Conservation (phyloP, 768 basidiomycete genomes). For the Botryobasidium botryosum region DNA sequence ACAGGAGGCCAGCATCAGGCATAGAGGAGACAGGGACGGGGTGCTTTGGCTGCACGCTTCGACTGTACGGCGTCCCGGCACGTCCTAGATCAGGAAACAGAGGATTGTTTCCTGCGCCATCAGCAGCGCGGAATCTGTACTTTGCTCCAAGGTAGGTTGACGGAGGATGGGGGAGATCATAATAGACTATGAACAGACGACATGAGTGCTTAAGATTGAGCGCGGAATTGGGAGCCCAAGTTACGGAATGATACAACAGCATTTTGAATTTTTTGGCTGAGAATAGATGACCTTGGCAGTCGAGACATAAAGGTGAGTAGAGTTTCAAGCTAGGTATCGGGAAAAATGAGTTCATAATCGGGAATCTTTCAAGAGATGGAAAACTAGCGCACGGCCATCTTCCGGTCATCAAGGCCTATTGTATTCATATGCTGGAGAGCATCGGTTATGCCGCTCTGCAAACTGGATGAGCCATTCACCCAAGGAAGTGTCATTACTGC, state of each 20-base stretch:
- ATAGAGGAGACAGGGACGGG: constrained; percentile 26
- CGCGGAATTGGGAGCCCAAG: too few relatives aligned
- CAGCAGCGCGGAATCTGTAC: constrained; percentile 35
- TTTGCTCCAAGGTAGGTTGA: constrained; percentile 28
- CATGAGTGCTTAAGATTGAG: too few relatives aligned
- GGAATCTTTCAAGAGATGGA: not conserved
- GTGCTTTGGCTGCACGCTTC: constrained; percentile 45
- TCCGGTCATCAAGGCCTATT: constrained; percentile 38
- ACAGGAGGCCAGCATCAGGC: constrained; percentile 40
- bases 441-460: too few relatives aligned
- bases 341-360: constrained; percentile 21
- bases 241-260: constrained; percentile 9
- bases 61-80: constrained; percentile 65
- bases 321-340: constrained; percentile 32
- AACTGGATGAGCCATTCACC: too few relatives aligned
- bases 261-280: constrained; percentile 13
- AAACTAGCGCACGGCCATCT: constrained; percentile 32
- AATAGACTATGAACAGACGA: constrained; percentile 35
- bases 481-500: too few relatives aligned
- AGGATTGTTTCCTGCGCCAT: constrained; percentile 65
- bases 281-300: constrained; percentile 21
- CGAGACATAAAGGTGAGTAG: constrained; percentile 42
- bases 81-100: constrained; percentile 54
- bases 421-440: constrained; percentile 27
- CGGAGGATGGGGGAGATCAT: constrained; percentile 67